A percentile compares a stretch with the other conserved stretches of the same genome.
These are phyloP conservation scores for Benincasa hispida DNA, from an alignment of 306 rosid genomes.

Conservation along the genomic window DNA sequence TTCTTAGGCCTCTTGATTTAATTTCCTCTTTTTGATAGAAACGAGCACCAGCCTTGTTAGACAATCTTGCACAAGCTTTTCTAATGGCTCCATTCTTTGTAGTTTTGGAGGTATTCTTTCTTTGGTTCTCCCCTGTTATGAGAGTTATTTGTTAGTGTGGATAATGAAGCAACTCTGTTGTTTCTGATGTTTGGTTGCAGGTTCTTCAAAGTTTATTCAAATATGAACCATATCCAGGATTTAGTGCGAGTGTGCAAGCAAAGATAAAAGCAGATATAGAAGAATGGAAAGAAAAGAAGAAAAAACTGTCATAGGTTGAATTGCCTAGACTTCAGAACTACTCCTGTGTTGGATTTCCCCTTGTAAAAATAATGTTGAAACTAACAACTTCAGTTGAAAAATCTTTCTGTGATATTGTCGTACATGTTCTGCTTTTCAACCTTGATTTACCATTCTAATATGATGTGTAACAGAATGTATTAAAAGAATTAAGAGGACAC, in stretches of 20 bases:
- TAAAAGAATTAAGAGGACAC: neutral
- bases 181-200: slow-evolving; percentile 17
- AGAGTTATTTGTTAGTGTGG: neutral
- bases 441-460: neutral
- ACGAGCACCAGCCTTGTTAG: slow-evolving; percentile 84
- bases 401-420: neutral
- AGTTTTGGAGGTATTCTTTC: slow-evolving; percentile 48
- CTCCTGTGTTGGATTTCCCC: neutral
- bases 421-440: neutral
- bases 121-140: neutral
- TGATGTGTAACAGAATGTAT: neutral
- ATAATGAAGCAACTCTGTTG: neutral
- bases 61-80: slow-evolving; percentile 78
- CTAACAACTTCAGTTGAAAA: neutral
- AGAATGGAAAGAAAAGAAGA: slow-evolving; percentile 55
- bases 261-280: slow-evolving; percentile 37
- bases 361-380: neutral
- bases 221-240: slow-evolving; percentile 84
- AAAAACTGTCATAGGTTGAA: slow-evolving; percentile 25
- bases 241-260: slow-evolving; percentile 42
- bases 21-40: slow-evolving; percentile 28
- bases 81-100: slow-evolving; percentile 84
- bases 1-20: neutral
- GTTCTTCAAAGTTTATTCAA: slow-evolving; percentile 36
- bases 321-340: neutral